A percentile compares a stretch with the other conserved stretches of the same genome.
phyloP scores from a whole-genome alignment of 371 early-diverging fungal species.

The Syncephalis plumigaleata region DNA sequence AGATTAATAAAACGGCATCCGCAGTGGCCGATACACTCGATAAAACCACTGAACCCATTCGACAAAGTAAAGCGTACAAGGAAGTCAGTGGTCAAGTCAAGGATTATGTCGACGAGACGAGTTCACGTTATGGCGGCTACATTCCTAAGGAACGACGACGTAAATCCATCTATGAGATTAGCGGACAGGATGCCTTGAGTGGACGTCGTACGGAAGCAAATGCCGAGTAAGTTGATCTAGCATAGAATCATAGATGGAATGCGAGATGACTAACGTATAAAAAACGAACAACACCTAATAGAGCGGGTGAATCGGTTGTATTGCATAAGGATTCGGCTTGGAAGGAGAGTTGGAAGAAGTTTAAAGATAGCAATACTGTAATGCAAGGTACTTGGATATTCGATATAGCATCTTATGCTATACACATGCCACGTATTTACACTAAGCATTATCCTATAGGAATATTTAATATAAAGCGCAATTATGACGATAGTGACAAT shows the following conservation, averaged over 20 bases:
- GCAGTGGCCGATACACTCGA: constrained; percentile 12
- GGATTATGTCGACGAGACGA: constrained; percentile 53
- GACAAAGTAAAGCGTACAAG: constrained; percentile 53
- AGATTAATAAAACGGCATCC: background rate
- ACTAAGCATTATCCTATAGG: constrained; percentile 11
- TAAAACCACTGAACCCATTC: constrained; percentile 54
- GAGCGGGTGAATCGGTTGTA: constrained; percentile 59
- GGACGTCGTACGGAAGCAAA: constrained; percentile 8
- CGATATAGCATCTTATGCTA: background rate
- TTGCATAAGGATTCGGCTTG: constrained; percentile 81
- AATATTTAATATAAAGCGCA: constrained; percentile 55
- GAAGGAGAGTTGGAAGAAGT: constrained; percentile 83
- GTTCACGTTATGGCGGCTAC: constrained; percentile 61
- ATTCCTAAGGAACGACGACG: constrained; percentile 52
- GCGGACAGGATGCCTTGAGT: constrained; percentile 6
- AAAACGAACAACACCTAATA: background rate
- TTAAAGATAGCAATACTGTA: constrained; percentile 77
- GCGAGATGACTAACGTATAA: background rate
- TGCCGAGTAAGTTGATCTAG: constrained; percentile 14
- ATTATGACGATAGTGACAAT: constrained; percentile 83
- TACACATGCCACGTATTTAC: background rate
- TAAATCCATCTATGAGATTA: constrained; percentile 34
- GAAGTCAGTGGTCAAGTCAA: constrained; percentile 49
- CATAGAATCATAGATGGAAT: background rate
- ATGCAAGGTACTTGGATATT: constrained; percentile 37